Evolutionary conservation across 345 rosid species (phyloP), one percentile per base, ranked within the genome.

Genomic region (Laguncularia racemosa): DNA sequence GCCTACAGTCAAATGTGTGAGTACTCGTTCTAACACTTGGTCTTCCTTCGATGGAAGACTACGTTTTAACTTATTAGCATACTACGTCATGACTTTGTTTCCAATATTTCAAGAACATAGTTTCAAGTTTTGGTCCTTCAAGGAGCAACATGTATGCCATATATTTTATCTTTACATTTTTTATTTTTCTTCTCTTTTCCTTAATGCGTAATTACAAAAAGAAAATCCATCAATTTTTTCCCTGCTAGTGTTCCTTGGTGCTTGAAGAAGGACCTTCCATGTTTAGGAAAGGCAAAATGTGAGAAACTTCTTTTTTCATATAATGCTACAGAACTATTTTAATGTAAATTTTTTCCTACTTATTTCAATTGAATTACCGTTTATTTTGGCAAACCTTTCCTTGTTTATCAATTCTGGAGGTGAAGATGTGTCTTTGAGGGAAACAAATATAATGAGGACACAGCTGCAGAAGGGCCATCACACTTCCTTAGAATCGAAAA

Each of bases 331-430:
- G 17, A 18, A 3, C 12, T 28, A 21, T 62, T 14, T 18, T 45
- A 43, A 14, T 15, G 14, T 15, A 4, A 23, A 1, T 13, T 16
- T 19, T 48, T 18, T 21, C 16, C 16, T 44, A 14, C 44, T 21
- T 43, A 19, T 26, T 19, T 28, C 8, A 18, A 1, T 46, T 2
- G 20, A 17, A 16, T 46, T 16, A 28, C 58, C 7, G 4, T 9
- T 33, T 33, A 2, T 8, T 21, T 53, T 23, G 26, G 52, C 82
- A 89, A 97, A 74, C 12, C 70, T 74, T 73, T 80, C 88, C 21
- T 67, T 89, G 71, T 89, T 80, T 57, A 89, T 89, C 38, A 86
- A 93, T 55, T 83, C 95, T 50, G 97, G 97, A 53, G 97, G 99
- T 52, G 17, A 2, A 12, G 2, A 2, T 7, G 15, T 51, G 13